Base-by-base conservation (phyloP, 345 rosid genomes). In the Camelina neglecta region DNA sequence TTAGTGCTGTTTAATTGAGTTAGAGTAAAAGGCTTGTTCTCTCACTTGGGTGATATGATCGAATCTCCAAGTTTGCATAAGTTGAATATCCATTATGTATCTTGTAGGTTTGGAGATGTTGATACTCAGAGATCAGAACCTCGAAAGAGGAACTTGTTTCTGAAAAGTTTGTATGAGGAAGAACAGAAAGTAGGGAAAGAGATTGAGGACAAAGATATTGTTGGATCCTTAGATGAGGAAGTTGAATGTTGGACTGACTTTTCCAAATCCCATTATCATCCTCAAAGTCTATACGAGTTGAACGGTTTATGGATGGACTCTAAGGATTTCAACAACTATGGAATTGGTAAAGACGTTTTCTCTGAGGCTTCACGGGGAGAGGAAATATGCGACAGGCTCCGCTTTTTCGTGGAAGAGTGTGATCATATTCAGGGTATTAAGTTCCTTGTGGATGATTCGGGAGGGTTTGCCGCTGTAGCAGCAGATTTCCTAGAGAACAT, bases 351-450 rank as follows among this genome's bases (percentile, higher is more conserved):
- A 73, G 97, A 94, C 41, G 86, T 85, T 16, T 86, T 85, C 78
- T 72, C 89, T 24, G 83, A 72, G 60, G 83, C 86, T 80, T 84
- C 79, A 66, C 83, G 81, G 1, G 90, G 92, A 49, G 99, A 92
- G 62, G 97, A 92, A 73, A 85, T 92, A 67, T 79, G 80, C 53
- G 93, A 94, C 71, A 89, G 90, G 69, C 91, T 94, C 67, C 90
- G 97, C 0, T 90, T 86, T 79, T 94, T 94, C 21, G 84, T 87
- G 1, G 99, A 94, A 86, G 99, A 88, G 13, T 90, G 97, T 85
- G 97, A 95, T 83, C 92, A 89, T 81, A 83, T 90, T 51, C 99
- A 92, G 96, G 99, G 99, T 70, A 87, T 95, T 75, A 92, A 95
- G 75, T 92, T 90, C 84, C 78, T 87, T 62, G 94, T 87, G 73